Percentiles rank a stretch among this genome's conserved stretches.
These are phyloP conservation scores for Cystoderma amianthinum DNA, from an alignment of 768 basidiomycete species.

Conservation along the genomic window DNA sequence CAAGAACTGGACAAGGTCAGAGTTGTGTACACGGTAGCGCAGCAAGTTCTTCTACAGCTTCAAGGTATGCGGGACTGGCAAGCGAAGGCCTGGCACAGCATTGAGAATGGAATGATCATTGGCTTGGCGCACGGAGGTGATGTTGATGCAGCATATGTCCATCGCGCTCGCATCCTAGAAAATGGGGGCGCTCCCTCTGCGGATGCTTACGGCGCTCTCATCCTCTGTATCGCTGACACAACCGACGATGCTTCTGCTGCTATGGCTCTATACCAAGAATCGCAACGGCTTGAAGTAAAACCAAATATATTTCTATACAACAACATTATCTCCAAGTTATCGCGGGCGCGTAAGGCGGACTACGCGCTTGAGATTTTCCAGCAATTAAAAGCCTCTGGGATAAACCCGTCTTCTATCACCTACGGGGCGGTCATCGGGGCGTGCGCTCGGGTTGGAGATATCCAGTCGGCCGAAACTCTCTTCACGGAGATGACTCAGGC, in stretches of 20 bases:
- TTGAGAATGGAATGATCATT: constrained; percentile 90
- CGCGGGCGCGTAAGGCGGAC: constrained; percentile 92
- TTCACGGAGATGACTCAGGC: constrained; percentile 80
- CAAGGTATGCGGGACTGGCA: constrained; percentile 40
- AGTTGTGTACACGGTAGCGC: constrained; percentile 62
- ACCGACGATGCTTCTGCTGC: constrained; percentile 93
- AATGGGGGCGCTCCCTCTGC: constrained; percentile 75
- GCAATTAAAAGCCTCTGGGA: constrained; percentile 64
- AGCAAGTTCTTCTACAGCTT: constrained; percentile 45
- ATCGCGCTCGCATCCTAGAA: constrained; percentile 71
- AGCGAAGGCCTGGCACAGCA: constrained; percentile 55
- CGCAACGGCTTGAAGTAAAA: constrained; percentile 55
- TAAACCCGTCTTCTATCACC: constrained; percentile 78
- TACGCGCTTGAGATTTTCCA: constrained; percentile 83
- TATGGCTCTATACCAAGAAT: constrained; percentile 76
- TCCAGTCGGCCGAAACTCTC: constrained; percentile 68
- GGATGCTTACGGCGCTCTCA: constrained; percentile 89
- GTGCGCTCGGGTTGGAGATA: constrained; percentile 90
- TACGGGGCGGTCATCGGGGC: constrained; percentile 94
- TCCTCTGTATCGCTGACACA: constrained; percentile 83
- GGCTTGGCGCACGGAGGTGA: constrained; percentile 79
- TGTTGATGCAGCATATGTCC: constrained; percentile 71
- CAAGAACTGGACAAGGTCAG: constrained; percentile 55
- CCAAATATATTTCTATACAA: constrained; percentile 93
- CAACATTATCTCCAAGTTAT: constrained; percentile 93